A percentile compares a stretch with the other conserved stretches of the same genome.
phyloP scores from a whole-genome alignment of 192 early-diverging fungal genomes.

The Backusella luteola region DNA sequence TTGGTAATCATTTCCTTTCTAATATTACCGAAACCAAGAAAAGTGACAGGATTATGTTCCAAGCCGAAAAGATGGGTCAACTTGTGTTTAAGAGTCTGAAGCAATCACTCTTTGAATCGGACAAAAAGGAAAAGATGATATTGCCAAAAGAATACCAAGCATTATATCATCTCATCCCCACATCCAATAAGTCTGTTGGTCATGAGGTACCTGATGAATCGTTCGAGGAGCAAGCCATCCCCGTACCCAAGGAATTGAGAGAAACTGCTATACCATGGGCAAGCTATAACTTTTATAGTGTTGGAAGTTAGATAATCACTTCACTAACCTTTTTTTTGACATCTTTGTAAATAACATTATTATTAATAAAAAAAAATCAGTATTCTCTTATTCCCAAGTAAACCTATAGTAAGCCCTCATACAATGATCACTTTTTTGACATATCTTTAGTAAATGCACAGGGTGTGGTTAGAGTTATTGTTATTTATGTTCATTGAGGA shows the following conservation, averaged over 20 bases:
- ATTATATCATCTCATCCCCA: conserved; percentile 21
- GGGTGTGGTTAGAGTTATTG: no score
- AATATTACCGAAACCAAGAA: background rate
- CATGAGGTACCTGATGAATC: conserved; percentile 4
- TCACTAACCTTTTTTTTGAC: background rate
- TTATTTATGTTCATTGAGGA: no score
- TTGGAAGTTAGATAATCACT: conserved; percentile 13
- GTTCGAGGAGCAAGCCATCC: conserved; percentile 20
- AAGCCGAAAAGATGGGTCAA: background rate
- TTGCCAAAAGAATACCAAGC: conserved; percentile 10
- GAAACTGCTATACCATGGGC: conserved; percentile 24
- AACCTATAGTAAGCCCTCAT: no score
- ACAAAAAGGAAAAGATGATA: background rate
- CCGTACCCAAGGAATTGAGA: conserved; percentile 21
- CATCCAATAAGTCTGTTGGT: conserved; percentile 9
- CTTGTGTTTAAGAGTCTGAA: background rate
- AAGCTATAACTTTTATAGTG: conserved; percentile 30
- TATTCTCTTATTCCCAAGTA: no score
- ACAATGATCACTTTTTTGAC: no score
- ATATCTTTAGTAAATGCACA: no score
- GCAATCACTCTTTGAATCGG: background rate
- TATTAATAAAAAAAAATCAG: no score
- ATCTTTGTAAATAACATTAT: no score
- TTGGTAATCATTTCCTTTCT: conserved; percentile 21
- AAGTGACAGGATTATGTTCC: background rate